Conservation (phyloP, 208 protist genomes). For the Naegleria lovaniensis region DNA sequence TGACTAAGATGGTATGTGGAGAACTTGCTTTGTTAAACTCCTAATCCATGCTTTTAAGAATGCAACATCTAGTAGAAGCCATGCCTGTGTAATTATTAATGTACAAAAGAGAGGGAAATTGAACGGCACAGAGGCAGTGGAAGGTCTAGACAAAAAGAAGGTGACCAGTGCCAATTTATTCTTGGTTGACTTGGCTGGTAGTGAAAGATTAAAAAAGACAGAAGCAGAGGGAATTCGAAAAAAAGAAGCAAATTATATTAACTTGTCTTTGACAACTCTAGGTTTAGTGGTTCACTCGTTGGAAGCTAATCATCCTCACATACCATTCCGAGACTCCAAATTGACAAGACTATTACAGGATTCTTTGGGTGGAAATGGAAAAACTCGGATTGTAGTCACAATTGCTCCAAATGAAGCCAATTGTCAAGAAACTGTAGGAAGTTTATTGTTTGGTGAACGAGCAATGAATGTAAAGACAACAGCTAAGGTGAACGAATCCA, state of each 20-base stretch:
- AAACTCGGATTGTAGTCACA: constrained; percentile 38
- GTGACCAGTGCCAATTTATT: constrained; percentile 32
- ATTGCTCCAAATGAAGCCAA: constrained; percentile 30
- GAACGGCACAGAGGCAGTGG: neutral
- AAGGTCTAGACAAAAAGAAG: constrained; percentile 26
- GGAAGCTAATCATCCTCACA: neutral
- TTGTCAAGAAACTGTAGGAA: constrained; percentile 33
- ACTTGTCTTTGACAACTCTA: constrained; percentile 46
- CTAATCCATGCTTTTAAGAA: neutral
- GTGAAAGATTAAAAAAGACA: constrained; percentile 47
- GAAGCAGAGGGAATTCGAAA: constrained; percentile 38
- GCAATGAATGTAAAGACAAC: constrained; percentile 29
- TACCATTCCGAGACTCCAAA: constrained; percentile 43
- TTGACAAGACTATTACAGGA: constrained; percentile 48
- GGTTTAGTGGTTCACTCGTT: constrained; percentile 51
- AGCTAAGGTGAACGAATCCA: neutral
- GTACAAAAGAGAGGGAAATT: constrained; percentile 26
- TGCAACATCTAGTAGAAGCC: constrained; percentile 25
- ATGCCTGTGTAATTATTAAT: constrained; percentile 33
- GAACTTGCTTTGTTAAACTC: neutral
- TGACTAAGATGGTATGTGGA: constrained; percentile 10
- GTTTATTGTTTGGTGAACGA: constrained; percentile 33
- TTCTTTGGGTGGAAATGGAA: constrained; percentile 46
- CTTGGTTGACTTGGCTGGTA: constrained; percentile 48
- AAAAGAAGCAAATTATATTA: constrained; percentile 46